A percentile compares a stretch with the other conserved stretches of the same genome.
Conservation (phyloP, 1,284 basidiomycete genomes). For the Mycocalia duriaeana region DNA sequence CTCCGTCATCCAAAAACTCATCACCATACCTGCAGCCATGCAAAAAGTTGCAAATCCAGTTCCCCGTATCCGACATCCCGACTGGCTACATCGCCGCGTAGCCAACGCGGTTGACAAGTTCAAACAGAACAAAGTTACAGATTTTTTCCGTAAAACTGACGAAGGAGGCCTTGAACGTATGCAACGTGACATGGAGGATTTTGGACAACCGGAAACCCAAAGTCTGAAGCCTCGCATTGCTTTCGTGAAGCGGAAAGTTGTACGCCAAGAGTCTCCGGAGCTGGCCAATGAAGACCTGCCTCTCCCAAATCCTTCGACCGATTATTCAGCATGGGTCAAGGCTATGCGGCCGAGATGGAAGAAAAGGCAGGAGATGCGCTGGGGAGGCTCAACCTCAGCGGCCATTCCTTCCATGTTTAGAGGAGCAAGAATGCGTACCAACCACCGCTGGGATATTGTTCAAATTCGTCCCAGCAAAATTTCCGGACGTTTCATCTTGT, state of each 20-base stretch:
- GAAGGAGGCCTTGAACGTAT: conserved; percentile 27
- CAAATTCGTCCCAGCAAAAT: conserved; percentile 80
- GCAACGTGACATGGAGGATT: conserved; percentile 66
- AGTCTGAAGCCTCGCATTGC: conserved; percentile 9
- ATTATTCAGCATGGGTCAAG: conserved; percentile 80
- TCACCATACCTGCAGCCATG: conserved; percentile 98
- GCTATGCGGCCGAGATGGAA: conserved; percentile 83
- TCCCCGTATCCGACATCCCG: conserved; percentile 92
- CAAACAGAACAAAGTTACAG: conserved; percentile 95
- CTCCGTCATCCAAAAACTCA: conserved; percentile 97
- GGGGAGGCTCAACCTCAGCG: conserved; percentile 33
- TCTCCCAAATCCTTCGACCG: conserved; percentile 54
- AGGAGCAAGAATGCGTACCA: conserved; percentile 55
- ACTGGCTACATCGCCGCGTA: conserved; percentile 93
- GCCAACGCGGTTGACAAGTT: conserved; percentile 92
- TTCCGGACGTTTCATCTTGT: conserved; percentile 84
- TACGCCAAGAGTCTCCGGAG: conserved; percentile 38
- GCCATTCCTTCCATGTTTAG: conserved; percentile 78
- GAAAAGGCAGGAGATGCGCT: conserved; percentile 46
- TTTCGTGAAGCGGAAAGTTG: conserved; percentile 43
- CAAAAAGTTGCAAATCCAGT: conserved; percentile 97
- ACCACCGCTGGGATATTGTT: conserved; percentile 87
- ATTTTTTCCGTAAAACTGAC: conserved; percentile 75
- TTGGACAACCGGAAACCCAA: conserved; percentile 30
- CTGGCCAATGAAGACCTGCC: conserved; percentile 29